A percentile compares a stretch with the other conserved stretches of the same genome.
These are phyloP conservation scores for Achaetomium macrosporum DNA, from an alignment of 2,329 filamentous ascomycete species.

Conservation along the genomic window DNA sequence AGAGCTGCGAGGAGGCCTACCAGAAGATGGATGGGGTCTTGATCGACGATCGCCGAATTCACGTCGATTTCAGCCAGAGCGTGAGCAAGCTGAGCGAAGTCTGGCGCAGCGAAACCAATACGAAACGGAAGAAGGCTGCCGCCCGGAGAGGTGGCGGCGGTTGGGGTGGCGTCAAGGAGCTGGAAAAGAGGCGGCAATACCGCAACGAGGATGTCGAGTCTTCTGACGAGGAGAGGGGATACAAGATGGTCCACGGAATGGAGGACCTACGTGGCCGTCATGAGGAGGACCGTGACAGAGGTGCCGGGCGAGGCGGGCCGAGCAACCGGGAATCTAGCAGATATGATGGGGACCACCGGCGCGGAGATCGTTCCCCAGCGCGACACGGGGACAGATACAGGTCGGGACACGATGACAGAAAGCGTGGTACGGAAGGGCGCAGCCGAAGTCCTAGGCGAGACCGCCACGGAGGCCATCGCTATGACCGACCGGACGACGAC, in stretches of 20 bases:
- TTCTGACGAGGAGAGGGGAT: slow-evolving; percentile 42
- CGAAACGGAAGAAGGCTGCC: slow-evolving; percentile 57
- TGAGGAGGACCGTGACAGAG: slow-evolving; percentile 33
- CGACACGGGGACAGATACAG: slow-evolving; percentile 10
- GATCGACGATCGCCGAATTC: slow-evolving; percentile 94
- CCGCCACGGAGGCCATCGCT: slow-evolving; percentile 20
- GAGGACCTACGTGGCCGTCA: slow-evolving; percentile 56
- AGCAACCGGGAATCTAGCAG: slow-evolving; percentile 13
- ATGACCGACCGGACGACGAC: slow-evolving; percentile 29
- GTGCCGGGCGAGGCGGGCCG: slow-evolving; percentile 12
- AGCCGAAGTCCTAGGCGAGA: slow-evolving; percentile 31
- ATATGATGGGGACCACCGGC: slow-evolving; percentile 4
- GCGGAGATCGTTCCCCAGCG: slow-evolving; percentile 3
- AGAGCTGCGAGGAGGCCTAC: slow-evolving; percentile 89
- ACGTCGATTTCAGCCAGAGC: slow-evolving; percentile 97
- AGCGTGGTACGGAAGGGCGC: slow-evolving; percentile 29
- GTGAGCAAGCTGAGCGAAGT: slow-evolving; percentile 80
- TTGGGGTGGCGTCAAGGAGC: slow-evolving; percentile 80
- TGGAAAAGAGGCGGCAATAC: slow-evolving; percentile 91
- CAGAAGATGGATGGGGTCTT: slow-evolving; percentile 98
- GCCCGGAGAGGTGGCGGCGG: slow-evolving; percentile 58
- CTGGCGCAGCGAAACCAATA: slow-evolving; percentile 82
- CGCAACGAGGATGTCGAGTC: slow-evolving; percentile 54
- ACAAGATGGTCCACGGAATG: slow-evolving; percentile 77
- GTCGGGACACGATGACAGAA: slow-evolving; percentile 6